Evolutionary conservation across 768 basidiomycete species (phyloP).

Genomic region (Filobasidium wieringae): DNA sequence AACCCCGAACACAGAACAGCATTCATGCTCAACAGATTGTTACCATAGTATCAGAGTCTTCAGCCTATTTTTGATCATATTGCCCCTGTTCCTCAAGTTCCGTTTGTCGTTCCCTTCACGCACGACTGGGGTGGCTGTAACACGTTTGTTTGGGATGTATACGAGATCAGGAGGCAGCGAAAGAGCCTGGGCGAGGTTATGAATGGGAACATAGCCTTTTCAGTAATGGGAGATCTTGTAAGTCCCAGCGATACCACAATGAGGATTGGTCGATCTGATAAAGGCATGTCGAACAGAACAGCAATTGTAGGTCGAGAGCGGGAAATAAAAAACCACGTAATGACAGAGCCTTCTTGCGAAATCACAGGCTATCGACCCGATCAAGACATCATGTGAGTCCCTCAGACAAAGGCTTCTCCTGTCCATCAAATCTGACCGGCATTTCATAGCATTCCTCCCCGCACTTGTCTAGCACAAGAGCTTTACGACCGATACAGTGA

Average conservation of each 20-base stretch:
- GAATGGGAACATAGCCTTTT: constrained; percentile 4
- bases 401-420: not conserved
- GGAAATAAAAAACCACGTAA: too few relatives aligned
- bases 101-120: constrained; percentile 18
- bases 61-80: too few relatives aligned
- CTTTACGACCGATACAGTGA: not conserved
- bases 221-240: constrained; percentile 17
- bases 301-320: too few relatives aligned
- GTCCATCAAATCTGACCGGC: not conserved
- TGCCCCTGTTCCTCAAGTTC: too few relatives aligned
- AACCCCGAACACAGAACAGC: too few relatives aligned
- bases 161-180: constrained; percentile 4
- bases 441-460: not conserved
- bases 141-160: constrained; percentile 10
- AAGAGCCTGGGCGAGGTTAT: not conserved
- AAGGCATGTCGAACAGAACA: too few relatives aligned
- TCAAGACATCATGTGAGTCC: not conserved
- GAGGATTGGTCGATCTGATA: constrained; percentile 16
- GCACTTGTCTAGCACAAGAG: not conserved
- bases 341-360: too few relatives aligned
- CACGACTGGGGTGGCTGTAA: constrained; percentile 17
- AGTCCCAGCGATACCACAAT: constrained; percentile 11
- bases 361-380: not conserved
- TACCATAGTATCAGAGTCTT: too few relatives aligned
- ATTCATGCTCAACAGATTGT: too few relatives aligned